These are phyloP conservation scores for Russula ochroleuca DNA, from an alignment of 768 basidiomycete species.

Conservation along the genomic window DNA sequence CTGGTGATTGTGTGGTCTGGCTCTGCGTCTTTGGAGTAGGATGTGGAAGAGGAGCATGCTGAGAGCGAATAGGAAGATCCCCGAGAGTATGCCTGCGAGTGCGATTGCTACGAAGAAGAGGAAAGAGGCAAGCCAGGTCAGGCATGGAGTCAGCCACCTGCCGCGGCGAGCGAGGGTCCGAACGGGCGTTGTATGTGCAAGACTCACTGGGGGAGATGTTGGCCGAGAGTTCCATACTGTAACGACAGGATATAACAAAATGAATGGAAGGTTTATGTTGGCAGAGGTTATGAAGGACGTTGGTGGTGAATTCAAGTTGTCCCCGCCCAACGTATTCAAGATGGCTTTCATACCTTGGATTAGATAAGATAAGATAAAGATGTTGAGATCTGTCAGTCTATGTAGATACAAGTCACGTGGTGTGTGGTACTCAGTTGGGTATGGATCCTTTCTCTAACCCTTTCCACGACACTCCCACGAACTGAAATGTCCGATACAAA, in stretches of 20 bases:
- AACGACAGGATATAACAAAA: slow-evolving; percentile 4
- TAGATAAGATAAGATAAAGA: no score
- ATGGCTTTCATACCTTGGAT: not conserved
- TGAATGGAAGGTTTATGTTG: not conserved
- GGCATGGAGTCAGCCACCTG: slow-evolving; percentile 6
- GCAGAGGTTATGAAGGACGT: not conserved
- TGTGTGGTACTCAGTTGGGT: no score
- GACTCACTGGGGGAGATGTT: slow-evolving; percentile 21
- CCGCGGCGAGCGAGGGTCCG: not conserved
- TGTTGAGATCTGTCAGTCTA: no score
- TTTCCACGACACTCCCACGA: no score
- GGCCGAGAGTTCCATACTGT: slow-evolving; percentile 3
- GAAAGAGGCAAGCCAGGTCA: not conserved
- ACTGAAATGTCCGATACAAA: no score
- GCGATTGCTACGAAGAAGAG: slow-evolving; percentile 1
- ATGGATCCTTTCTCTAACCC: no score
- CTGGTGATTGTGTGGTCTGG: not conserved
- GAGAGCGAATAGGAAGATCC: slow-evolving; percentile 7
- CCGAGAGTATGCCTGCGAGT: slow-evolving; percentile 9
- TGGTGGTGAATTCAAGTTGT: not conserved
- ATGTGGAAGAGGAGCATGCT: slow-evolving; percentile 6
- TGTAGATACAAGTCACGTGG: no score
- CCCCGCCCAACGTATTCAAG: not conserved
- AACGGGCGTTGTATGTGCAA: not conserved
- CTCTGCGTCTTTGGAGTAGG: slow-evolving; percentile 12